A percentile compares a stretch with the other conserved stretches of the same genome.
phyloP scores from a whole-genome alignment of 75 land plant genomes.

The Isoetes taiwanensis region DNA sequence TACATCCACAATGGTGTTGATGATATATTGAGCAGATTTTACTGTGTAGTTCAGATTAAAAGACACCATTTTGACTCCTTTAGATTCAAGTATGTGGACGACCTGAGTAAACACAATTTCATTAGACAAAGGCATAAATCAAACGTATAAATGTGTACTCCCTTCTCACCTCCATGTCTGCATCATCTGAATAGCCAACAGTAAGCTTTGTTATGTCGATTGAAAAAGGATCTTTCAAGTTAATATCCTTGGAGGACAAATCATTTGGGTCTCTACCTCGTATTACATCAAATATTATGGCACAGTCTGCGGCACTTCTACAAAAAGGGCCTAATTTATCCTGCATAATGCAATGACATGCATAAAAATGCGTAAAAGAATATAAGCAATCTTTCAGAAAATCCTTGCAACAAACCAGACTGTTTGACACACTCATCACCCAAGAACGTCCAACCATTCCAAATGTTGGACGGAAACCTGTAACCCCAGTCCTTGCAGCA shows the following conservation, averaged over 20 bases:
- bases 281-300: constrained; percentile 56
- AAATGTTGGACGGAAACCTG: constrained; percentile 64
- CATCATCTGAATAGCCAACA: constrained; percentile 68
- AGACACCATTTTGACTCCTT: constrained; percentile 56
- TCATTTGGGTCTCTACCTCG: constrained; percentile 73
- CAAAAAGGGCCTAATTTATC: constrained; percentile 78
- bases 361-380: not conserved
- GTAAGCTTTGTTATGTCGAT: constrained; percentile 62
- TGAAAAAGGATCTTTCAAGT: constrained; percentile 56
- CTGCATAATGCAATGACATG: constrained; percentile 29
- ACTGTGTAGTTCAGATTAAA: constrained; percentile 53
- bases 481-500: constrained; percentile 75
- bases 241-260: constrained; percentile 39
- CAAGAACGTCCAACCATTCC: constrained; percentile 72
- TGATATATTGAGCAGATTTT: constrained; percentile 44
- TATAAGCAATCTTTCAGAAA: not conserved
- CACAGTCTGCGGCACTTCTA: constrained; percentile 55
- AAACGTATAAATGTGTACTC: constrained; percentile 5
- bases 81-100: constrained; percentile 36
- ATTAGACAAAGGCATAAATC: not conserved
- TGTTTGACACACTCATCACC: constrained; percentile 64
- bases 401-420: constrained; percentile 36
- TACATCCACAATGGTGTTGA: constrained; percentile 70
- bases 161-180: constrained; percentile 53
- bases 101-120: constrained; percentile 27